Base-by-base conservation (phyloP, 805 yeast genomes). In the Suhomyces canberraensis region DNA sequence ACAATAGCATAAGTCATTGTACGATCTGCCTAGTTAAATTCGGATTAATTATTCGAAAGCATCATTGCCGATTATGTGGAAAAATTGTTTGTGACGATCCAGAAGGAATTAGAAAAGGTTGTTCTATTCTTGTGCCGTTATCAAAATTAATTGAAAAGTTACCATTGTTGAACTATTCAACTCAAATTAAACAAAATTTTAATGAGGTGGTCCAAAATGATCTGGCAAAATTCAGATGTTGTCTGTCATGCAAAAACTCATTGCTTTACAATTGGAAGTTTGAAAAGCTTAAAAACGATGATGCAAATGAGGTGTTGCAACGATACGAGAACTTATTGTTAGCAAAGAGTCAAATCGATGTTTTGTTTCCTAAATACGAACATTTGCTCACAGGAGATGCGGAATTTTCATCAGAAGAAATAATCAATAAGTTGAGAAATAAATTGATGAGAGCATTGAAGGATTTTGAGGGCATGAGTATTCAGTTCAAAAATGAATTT, bases 61-160 rank as follows among this genome's bases (percentile, higher is more conserved):
- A 93, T 55, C 98, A 91, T 56, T 93, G 98, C 58, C 66, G 98
- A 25, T 58, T 89, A 17, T 91, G 98, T 64, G 98, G 98, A 0
- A 52, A 60, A 18, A 76, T 84, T 1, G 86, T 88, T 0, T 91
- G 97, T 61, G 95, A 83, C 17, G 81, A 80, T 46, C 48, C 58
- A 11, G 47, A 40, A 57, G 35, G 61, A 41, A 33, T 73, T 67
- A 7, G 80, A 66, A 11, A 50, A 26, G 41, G 48, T 15, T 91
- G 98, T 56, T 88, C 96, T 0, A 76, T 79, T 53, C 77, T 78
- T 37, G 81, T 87, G 0, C 86, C 86, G 0, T 47, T 81, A 2
- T 54, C 54, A 15, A 50, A 66, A 9, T 48, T 77, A 13, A 42
- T 69, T 22, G 57, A 58, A n/a, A 58, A 67, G 25, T 50, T 75